phyloP scores from a whole-genome alignment of 345 rosid genomes.

The Conringia planisiliqua region DNA sequence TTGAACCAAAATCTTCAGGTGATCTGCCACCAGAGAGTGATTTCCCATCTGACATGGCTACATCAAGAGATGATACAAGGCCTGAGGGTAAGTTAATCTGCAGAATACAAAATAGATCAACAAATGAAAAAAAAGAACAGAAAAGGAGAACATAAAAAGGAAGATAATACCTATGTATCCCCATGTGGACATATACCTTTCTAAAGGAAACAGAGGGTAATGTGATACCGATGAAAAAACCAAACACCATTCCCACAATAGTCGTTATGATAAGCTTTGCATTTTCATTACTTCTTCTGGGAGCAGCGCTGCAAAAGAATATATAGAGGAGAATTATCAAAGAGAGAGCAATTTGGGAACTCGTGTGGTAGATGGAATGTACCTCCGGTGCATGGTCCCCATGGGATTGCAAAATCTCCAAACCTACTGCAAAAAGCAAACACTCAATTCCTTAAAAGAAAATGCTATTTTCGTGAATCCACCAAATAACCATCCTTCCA shows the following conservation, averaged over 20 bases:
- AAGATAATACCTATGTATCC: not conserved
- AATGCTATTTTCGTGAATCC: not conserved
- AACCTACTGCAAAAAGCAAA: constrained; percentile 24
- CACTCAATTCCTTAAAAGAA: constrained; percentile 19
- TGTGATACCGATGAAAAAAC: constrained; percentile 71
- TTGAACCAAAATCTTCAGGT: constrained; percentile 38
- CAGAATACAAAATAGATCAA: constrained; percentile 33
- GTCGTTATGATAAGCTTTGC: constrained; percentile 52
- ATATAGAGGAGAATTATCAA: not conserved
- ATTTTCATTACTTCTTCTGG: constrained; percentile 54
- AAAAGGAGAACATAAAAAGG: not conserved
- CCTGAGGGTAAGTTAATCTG: constrained; percentile 70
- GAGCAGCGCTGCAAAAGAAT: constrained; percentile 50
- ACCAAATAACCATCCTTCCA: not conserved
- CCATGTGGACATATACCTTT: constrained; percentile 43
- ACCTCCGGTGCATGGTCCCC: constrained; percentile 74
- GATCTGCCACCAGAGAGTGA: constrained; percentile 35
- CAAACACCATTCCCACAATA: constrained; percentile 62
- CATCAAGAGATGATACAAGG: constrained; percentile 48
- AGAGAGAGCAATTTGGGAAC: not conserved
- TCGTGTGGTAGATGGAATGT: not conserved
- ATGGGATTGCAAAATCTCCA: constrained; percentile 31
- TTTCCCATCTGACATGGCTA: constrained; percentile 34
- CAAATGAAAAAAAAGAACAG: not conserved
- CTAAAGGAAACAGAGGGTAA: constrained; percentile 58